Percentiles rank a stretch among this genome's conserved stretches.
Evolutionary conservation across 176 grass and related monocot species (phyloP).

Genomic region (Avena insularis): DNA sequence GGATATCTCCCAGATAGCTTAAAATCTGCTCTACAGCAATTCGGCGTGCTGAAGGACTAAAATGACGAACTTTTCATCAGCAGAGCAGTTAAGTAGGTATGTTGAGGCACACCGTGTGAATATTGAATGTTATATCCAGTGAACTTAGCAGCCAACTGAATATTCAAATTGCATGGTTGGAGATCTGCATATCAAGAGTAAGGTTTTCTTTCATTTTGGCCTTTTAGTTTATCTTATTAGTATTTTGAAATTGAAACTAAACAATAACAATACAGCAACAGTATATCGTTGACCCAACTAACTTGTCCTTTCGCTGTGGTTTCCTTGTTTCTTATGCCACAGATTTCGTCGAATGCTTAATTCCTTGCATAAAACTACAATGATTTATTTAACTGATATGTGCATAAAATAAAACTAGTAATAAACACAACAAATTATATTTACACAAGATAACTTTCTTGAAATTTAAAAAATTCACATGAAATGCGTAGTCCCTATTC

Average conservation of each 20-base stretch:
- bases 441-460: no score
- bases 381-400: background rate
- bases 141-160: background rate
- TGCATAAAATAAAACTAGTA: no score
- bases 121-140: background rate
- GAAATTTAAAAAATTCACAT: no score
- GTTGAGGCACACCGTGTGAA: background rate
- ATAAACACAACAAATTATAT: no score
- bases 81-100: conserved; percentile 41
- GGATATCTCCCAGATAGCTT: conserved; percentile 49
- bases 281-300: background rate
- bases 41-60: conserved; percentile 53
- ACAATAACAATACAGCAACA: background rate
- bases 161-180: conserved; percentile 4
- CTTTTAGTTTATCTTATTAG: background rate
- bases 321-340: background rate
- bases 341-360: background rate
- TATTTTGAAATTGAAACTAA: conserved; percentile 1
- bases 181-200: background rate
- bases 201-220: background rate
- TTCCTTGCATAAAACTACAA: background rate
- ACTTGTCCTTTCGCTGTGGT: background rate
- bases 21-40: conserved; percentile 58
- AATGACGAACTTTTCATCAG: background rate
- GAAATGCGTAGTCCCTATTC: no score